Conservation (phyloP, 192 early-diverging fungal genomes). For the Linnemannia exigua region DNA sequence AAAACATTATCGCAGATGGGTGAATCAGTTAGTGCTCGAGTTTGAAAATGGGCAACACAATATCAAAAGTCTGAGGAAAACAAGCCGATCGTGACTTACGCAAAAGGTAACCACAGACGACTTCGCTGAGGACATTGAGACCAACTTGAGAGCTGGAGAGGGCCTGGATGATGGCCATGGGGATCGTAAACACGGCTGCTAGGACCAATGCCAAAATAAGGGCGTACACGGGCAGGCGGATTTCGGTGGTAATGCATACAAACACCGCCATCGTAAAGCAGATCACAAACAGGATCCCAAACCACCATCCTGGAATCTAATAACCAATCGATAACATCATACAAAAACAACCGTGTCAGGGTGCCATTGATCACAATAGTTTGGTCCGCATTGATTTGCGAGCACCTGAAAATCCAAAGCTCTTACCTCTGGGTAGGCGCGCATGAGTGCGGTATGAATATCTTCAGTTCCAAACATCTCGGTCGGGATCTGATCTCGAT, state of each 20-base stretch:
- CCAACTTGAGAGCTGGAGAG: slow-evolving; percentile 66
- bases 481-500: slow-evolving; percentile 41
- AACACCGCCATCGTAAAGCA: slow-evolving; percentile 57
- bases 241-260: slow-evolving; percentile 38
- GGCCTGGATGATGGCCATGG: slow-evolving; percentile 67
- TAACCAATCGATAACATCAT: slow-evolving; percentile 57
- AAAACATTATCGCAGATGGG: too few relatives aligned
- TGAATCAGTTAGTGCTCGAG: too few relatives aligned
- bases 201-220: slow-evolving; percentile 61
- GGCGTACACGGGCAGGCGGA: slow-evolving; percentile 63
- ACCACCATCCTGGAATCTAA: slow-evolving; percentile 72
- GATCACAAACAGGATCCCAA: slow-evolving; percentile 58
- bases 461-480: slow-evolving; percentile 53
- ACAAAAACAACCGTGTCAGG: slow-evolving; percentile 52
- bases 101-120: slow-evolving; percentile 66
- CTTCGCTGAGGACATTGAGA: slow-evolving; percentile 72
- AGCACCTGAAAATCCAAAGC: neutral
- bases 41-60: too few relatives aligned
- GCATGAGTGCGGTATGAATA: slow-evolving; percentile 46
- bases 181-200: slow-evolving; percentile 62
- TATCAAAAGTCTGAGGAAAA: slow-evolving; percentile 2
- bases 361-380: neutral
- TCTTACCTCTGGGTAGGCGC: slow-evolving; percentile 38
- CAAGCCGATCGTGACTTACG: too few relatives aligned
- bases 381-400: too few relatives aligned